Conservation (phyloP, 2,329 filamentous ascomycete species). For the Hymenotorrendiella dingleyae region DNA sequence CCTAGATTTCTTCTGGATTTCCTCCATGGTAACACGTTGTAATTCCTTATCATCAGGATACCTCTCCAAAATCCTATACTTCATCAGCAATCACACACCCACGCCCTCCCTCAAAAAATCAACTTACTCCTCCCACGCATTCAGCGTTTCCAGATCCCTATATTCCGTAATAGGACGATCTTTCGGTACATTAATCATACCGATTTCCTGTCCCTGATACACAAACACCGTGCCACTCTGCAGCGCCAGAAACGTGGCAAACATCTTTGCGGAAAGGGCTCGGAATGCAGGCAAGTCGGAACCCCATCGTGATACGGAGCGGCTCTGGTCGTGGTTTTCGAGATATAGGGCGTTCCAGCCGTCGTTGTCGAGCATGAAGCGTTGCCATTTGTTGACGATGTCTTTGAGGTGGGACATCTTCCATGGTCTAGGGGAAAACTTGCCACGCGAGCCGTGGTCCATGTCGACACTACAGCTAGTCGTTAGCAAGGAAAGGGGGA, state of each 20-base stretch:
- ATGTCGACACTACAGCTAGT: constrained; percentile 39
- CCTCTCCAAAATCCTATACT: constrained; percentile 29
- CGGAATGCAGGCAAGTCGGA: constrained; percentile 38
- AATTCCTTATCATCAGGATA: constrained; percentile 34
- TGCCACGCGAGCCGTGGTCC: constrained; percentile 39
- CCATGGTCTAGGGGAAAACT: constrained; percentile 40
- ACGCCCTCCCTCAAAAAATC: constrained; percentile 6
- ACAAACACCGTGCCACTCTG: constrained; percentile 51
- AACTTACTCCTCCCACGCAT: constrained; percentile 38
- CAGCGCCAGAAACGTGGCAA: constrained; percentile 43
- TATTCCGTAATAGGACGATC: constrained; percentile 60
- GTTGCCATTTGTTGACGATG: constrained; percentile 45
- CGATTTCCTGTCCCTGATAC: constrained; percentile 56
- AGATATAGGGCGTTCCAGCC: constrained; percentile 54
- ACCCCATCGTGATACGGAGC: constrained; percentile 43
- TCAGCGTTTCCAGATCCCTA: constrained; percentile 58
- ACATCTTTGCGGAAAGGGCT: constrained; percentile 43
- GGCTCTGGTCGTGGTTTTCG: constrained; percentile 52
- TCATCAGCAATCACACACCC: neutral
- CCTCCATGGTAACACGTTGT: constrained; percentile 35
- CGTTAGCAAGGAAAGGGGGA: constrained; percentile 1
- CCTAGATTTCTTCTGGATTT: constrained; percentile 53
- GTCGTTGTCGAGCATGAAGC: constrained; percentile 43
- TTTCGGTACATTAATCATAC: constrained; percentile 49
- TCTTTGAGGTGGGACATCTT: constrained; percentile 36